Evolutionary conservation across 768 basidiomycete species (phyloP).

Genomic region (Favolaschia claudopus): DNA sequence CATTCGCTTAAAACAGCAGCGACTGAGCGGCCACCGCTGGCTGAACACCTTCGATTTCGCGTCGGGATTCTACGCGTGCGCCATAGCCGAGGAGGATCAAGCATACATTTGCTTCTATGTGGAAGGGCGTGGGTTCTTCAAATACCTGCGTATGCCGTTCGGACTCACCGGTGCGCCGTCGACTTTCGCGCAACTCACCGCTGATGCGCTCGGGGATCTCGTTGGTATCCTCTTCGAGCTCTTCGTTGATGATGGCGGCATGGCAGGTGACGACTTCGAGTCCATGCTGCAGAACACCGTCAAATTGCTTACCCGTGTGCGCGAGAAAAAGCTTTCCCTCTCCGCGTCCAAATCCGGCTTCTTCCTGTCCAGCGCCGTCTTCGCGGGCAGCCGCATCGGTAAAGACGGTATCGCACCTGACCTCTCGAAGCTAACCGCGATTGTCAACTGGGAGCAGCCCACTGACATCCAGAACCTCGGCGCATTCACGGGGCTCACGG

Average conservation of each 20-base stretch:
- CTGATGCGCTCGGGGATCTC: constrained; percentile 33
- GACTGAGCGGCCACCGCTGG: constrained; percentile 44
- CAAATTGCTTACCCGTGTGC: constrained; percentile 28
- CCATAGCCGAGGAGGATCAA: constrained; percentile 26
- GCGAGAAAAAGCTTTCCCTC: constrained; percentile 23
- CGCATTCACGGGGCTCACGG: constrained; percentile 20
- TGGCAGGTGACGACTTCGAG: constrained; percentile 16
- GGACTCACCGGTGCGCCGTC: constrained; percentile 48
- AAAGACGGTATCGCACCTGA: constrained; percentile 44
- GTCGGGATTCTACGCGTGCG: constrained; percentile 42
- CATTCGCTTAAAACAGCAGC: constrained; percentile 45
- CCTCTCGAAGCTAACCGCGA: constrained; percentile 43
- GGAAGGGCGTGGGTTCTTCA: constrained; percentile 44
- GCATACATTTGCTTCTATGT: constrained; percentile 46
- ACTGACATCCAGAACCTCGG: constrained; percentile 16
- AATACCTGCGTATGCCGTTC: constrained; percentile 46
- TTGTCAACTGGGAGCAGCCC: constrained; percentile 41
- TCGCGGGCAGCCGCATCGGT: constrained; percentile 42
- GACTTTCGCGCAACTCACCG: constrained; percentile 40
- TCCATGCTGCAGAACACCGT: neutral
- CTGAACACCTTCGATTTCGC: constrained; percentile 45
- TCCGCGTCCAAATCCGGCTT: constrained; percentile 29
- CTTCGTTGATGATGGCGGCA: constrained; percentile 20
- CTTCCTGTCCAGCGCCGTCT: constrained; percentile 43
- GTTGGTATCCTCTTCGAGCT: constrained; percentile 19